Base-by-base conservation (phyloP, 495 filamentous ascomycete species). In the Oidiodendron maius region DNA sequence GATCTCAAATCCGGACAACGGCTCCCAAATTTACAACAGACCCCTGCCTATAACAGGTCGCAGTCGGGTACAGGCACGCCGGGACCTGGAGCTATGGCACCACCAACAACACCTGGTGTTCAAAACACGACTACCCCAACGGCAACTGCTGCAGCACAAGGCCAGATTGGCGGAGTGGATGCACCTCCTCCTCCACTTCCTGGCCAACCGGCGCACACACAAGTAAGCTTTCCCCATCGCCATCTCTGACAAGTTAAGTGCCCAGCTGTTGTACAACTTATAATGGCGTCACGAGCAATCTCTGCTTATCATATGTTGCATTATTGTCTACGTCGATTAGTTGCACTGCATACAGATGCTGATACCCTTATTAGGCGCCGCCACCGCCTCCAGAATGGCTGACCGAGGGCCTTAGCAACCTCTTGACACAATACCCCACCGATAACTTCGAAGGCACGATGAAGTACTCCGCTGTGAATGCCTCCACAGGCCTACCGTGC, bases 381-480 rank as follows among this genome's bases (percentile, higher is more conserved):
- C 84, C 86, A 53, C 79, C 86, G 35, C 79, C 89, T 17, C 90
- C 93, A 16, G 67, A 68, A 41, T 96, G 93, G 93, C 85, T 98
- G 48, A 68, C 60, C 34, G 54, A 67, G 9, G 80, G 84, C 38
- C 77, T 96, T 28, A 61, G 70, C 28, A 66, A 74, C 22, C 76
- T 96, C 22, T 75, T 77, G 38, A 62, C 61, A 40, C 61, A 63
- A 6, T 86, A 95, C 59, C 83, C 84, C 11, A 74, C 82, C 48
- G 89, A 96, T 60, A 69, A 69, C 9, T 96, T 96, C 60, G 89
- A 95, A 66, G 83, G 77, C 48, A 70, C 81, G 18, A 98, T 97
- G 91, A 84, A 88, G 26, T 86, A 91, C 68, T 84, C 76, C 41
- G 77, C 85, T 10, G 75, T 95, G 40, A 80, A 93, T 63, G 72